Base-by-base conservation (phyloP, 2,329 filamentous ascomycete species). In the Aurifilum marmelostoma region DNA sequence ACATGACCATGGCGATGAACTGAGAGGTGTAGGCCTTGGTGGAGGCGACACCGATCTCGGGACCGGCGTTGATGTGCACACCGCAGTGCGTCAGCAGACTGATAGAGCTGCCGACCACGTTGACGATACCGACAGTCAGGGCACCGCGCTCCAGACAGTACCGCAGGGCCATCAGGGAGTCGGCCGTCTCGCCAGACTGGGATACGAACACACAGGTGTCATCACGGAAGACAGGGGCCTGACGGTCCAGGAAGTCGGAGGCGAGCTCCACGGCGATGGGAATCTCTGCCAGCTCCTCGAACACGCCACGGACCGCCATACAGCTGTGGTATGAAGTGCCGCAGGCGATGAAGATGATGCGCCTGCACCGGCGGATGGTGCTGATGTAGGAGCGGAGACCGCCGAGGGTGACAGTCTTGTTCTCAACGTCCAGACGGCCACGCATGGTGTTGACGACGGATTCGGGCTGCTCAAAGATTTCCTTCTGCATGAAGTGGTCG, bases 401-500 rank as follows among this genome's bases (percentile, higher is more conserved):
- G 86, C 96, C 96, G 34, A 99, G 90, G 12, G 95, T 98, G 76
- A 99, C 94, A 69, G 89, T 92, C 88, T 97, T 97, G 87, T 97
- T 97, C 76, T 89, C 91, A 71, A 92, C 87, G 81, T 99, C 96
- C 76, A 99, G 86, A 84, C 96, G 96, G 83, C 96, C 96, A 89
- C 96, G 93, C 96, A 99, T 99, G 74, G 96, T 97, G 88, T 99
- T 99, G 85, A 99, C 91, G 71, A 99, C 93, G 18, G 96, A 99
- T 84, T 99, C 96, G 78, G 96, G 96, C 86, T 99, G 96, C 87
- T 99, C 96, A 81, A 99, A 99, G 78, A 99, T 99, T 82, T 99
- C 96, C 89, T 99, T 99, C 82, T 99, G 96, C 96, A 99, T 99
- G 87, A 97, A 99, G 85, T 99, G 96, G 82, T 99, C 96, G 83